Conservation (phyloP, 2,329 filamentous ascomycete species). For the Aspergillus felis region DNA sequence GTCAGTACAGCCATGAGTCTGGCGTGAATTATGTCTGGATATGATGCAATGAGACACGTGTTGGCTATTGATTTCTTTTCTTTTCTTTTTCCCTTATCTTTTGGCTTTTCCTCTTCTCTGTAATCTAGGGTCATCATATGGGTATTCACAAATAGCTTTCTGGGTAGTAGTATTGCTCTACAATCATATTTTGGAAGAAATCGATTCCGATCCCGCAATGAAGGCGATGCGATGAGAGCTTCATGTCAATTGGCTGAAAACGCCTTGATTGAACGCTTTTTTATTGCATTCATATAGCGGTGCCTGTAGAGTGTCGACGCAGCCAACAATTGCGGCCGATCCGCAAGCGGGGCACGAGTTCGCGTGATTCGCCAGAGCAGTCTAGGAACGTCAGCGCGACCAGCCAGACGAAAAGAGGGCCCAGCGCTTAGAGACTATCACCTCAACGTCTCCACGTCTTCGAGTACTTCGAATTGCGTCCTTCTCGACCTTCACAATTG, state of each 20-base stretch:
- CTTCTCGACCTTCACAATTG: neutral
- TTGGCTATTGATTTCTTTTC: neutral
- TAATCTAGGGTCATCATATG: neutral
- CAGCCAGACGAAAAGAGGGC: neutral
- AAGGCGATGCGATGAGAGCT: neutral
- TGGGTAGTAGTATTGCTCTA: neutral
- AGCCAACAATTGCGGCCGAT: neutral
- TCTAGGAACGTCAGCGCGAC: neutral
- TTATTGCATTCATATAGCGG: neutral
- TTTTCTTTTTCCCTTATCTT: neutral
- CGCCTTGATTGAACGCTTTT: neutral
- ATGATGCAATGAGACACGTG: neutral
- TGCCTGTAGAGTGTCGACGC: neutral
- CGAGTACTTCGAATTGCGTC: neutral
- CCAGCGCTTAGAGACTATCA: neutral
- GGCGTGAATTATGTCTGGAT: constrained; percentile 23
- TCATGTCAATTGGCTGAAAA: no score
- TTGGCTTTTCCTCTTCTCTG: neutral
- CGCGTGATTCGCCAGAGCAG: neutral
- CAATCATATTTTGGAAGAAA: neutral
- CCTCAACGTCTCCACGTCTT: neutral
- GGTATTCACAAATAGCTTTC: neutral
- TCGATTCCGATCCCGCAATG: neutral
- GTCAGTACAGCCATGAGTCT: constrained; percentile 42
- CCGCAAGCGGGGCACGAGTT: neutral